Percentiles rank a stretch among this genome's conserved stretches.
Evolutionary conservation across 305 asterid genomes (phyloP).

Genomic region (Fraxinus angustifolia): DNA sequence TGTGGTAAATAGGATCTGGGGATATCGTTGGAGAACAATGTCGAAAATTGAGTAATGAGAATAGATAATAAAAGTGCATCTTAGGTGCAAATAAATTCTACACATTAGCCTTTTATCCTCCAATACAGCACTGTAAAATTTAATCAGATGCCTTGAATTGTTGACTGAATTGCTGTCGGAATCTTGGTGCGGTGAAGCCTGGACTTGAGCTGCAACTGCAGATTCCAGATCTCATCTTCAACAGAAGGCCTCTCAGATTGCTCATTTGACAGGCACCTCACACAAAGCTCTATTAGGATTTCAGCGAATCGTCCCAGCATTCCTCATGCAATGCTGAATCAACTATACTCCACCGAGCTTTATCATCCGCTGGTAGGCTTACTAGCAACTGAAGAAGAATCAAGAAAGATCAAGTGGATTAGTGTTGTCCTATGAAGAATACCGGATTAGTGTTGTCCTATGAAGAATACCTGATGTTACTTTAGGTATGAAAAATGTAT

Average conservation of each 20-base stretch:
- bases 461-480: not conserved
- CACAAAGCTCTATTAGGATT: constrained; percentile 61
- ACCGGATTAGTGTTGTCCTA: not conserved
- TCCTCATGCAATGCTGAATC: constrained; percentile 63
- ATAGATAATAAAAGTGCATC: not conserved
- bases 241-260: constrained; percentile 60
- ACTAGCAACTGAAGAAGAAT: constrained; percentile 40
- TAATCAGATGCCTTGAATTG: constrained; percentile 30
- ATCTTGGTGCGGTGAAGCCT: constrained; percentile 40
- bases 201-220: constrained; percentile 91
- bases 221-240: constrained; percentile 79
- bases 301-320: constrained; percentile 64
- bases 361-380: constrained; percentile 50
- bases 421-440: not conserved
- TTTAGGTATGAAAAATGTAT: not conserved
- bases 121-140: not conserved
- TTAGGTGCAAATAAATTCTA: not conserved
- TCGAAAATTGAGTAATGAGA: not conserved
- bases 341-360: constrained; percentile 51
- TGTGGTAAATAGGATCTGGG: not conserved
- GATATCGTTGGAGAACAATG: not conserved
- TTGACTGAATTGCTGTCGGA: constrained; percentile 47
- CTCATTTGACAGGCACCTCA: constrained; percentile 53
- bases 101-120: not conserved
- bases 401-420: not conserved